Evolutionary conservation across 768 basidiomycete genomes (phyloP), one percentile per base, ranked within the genome.

Genomic region (Lentinula guzmanii): DNA sequence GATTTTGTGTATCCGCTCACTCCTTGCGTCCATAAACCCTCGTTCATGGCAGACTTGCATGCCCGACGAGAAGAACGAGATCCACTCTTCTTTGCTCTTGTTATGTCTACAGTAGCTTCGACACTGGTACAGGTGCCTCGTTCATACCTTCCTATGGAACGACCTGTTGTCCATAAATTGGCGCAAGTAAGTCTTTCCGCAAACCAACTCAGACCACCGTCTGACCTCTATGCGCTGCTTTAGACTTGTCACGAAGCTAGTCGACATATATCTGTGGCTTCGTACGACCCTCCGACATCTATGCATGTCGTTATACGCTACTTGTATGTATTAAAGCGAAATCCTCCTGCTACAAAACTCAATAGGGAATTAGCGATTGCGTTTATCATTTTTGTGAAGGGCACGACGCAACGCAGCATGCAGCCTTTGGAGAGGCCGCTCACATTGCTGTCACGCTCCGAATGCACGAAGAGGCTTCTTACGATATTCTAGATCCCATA

Each of bases 1-100:
- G 94, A 95, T 71, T 96, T 92, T 70, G 91, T 95, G 52, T 94
- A 94, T 72, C 90, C 91, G 8, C 80, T 96, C 35, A 95, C 91
- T 8, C 94, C 94, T 5, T 93, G 91, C 71, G 76, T 97, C 48
- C 95, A 97, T 76, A 90, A 90, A 69, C 92, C 92, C 31, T 91
- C 90, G 1, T 95, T 95, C 71, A 88, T 93, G 85, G 88, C 90
- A n/a, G 94, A 94, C 74, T 77, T 97, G 34, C 85, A 88, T 64
- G 78, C 85, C 0, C 84, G 83, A 46, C 75, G 91, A 61, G 94
- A 95, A 74, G 92, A 95, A 69, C 83, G 85, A 18, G 91, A 95
- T 67, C 92, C 93, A 31, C 83, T 95, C 42, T 96, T 95, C 77
- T 95, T 92, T 67, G 88, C 93, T 4, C 76, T 96, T 33, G 90